These are phyloP conservation scores for Lactarius trivialis DNA, from an alignment of 768 basidiomycete species.

Conservation along the genomic window DNA sequence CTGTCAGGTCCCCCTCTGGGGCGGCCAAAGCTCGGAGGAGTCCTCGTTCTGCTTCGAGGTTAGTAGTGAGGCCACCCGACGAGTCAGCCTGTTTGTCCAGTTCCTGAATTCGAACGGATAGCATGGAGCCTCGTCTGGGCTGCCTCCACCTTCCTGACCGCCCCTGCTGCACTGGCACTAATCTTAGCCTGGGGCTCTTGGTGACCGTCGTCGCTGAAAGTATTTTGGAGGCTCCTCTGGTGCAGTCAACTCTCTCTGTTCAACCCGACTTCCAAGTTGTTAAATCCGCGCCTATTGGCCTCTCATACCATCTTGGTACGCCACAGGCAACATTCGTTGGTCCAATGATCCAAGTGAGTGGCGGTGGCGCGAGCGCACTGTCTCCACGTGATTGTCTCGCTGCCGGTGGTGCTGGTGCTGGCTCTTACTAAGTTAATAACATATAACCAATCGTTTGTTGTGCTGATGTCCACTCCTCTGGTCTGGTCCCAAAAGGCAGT, in stretches of 20 bases:
- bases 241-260: too few species aligned
- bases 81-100: conserved; percentile 30
- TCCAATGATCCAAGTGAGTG: background rate
- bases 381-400: too few species aligned
- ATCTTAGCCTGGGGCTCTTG: background rate
- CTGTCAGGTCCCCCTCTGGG: conserved; percentile 70
- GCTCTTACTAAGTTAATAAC: background rate
- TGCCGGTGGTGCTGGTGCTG: background rate
- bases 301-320: background rate
- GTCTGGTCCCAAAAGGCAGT: too few species aligned
- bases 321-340: background rate
- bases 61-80: conserved; percentile 38
- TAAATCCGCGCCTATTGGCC: too few species aligned
- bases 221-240: background rate
- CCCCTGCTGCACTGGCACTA: background rate
- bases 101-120: conserved; percentile 55
- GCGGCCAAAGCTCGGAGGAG: conserved; percentile 59
- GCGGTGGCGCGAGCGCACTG: background rate
- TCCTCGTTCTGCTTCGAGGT: conserved; percentile 66
- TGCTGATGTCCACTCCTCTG: background rate
- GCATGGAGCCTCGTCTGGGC: conserved; percentile 63
- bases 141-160: background rate
- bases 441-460: background rate
- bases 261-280: too few species aligned
- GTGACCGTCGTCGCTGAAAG: background rate